Evolutionary conservation across 1,139 yeast species (phyloP), one percentile per base, ranked within the genome.

Genomic region (Hyphopichia pseudoburtonii): DNA sequence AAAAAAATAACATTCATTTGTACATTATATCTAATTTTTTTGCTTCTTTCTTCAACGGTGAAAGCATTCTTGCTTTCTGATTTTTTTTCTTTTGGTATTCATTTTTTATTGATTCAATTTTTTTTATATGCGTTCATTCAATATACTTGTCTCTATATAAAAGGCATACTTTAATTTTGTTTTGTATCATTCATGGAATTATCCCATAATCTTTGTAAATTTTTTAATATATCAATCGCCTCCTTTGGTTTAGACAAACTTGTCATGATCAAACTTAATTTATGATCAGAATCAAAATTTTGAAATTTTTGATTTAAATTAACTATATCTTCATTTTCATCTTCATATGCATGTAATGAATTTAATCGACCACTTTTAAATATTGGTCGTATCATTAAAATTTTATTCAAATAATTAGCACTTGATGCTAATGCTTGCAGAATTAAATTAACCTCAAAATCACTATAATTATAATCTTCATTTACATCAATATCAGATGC

Each of bases 401-500:
- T 24, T 33, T 58, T 56, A 39, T 56, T 57, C 6, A 66, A 36
- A 24, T 51, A 52, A 37, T 64, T 57, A 1, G 70, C 50, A 9
- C 70, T 55, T 7, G 48, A 38, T 0, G 72, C 63, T 1, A 71
- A 39, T 4, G 70, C 69, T 36, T 48, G 51, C 3, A 67, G 48
- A 3, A 73, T 43, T 4, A 56, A 10, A 33, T 57, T 55, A n/a
- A 64, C 30, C 36, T 80, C 86, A 0, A 47, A 40, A 9, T 51
- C 54, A 1, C 66, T 49, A 44, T 60, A 79, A 14, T 52, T 49
- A 50, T 82, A 81, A 11, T 64, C 57, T 49, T 81, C 87, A 47
- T 76, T 72, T 7, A 75, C 70, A 28, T 71, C 72, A 18, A 80
- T 56, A 24, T 64, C 64, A 1, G 60, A 44, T 12, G 73, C 78